Evolutionary conservation across 768 basidiomycete genomes (phyloP).

Genomic region (Asterophora parasitica): DNA sequence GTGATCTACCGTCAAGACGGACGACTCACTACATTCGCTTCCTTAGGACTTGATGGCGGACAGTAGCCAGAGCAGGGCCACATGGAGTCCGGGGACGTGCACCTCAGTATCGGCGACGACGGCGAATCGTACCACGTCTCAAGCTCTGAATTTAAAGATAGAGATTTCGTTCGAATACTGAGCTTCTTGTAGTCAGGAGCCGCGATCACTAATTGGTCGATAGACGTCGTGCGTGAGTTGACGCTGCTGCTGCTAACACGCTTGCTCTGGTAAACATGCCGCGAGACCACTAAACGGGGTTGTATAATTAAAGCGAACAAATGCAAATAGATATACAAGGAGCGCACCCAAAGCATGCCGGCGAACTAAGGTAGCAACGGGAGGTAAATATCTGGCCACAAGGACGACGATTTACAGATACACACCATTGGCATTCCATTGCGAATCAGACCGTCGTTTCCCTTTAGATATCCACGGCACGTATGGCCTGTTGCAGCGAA

Average conservation of each 20-base stretch:
- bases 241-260: conserved; percentile 18
- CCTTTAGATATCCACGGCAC: conserved; percentile 45
- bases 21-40: conserved; percentile 29
- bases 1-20: not conserved
- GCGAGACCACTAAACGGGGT: conserved; percentile 10
- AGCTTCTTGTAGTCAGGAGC: conserved; percentile 10
- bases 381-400: not conserved
- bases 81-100: conserved; percentile 26
- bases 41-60: conserved; percentile 5
- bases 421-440: conserved; percentile 29
- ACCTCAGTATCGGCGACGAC: conserved; percentile 20
- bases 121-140: conserved; percentile 16
- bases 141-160: conserved; percentile 17
- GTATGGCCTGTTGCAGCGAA: conserved; percentile 39
- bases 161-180: conserved; percentile 4
- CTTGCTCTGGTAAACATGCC: conserved; percentile 23
- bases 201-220: conserved; percentile 17
- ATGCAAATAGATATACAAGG: too few species aligned
- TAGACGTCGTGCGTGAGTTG: conserved; percentile 17
- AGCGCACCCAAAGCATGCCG: conserved; percentile 13
- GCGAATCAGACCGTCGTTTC: conserved; percentile 27
- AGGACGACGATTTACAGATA: not conserved
- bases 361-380: conserved; percentile 10
- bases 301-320: too few species aligned
- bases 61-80: conserved; percentile 31